Evolutionary conservation across 176 grass and related monocot genomes (phyloP), one percentile per base, ranked within the genome.

Genomic region (Poa pratensis): DNA sequence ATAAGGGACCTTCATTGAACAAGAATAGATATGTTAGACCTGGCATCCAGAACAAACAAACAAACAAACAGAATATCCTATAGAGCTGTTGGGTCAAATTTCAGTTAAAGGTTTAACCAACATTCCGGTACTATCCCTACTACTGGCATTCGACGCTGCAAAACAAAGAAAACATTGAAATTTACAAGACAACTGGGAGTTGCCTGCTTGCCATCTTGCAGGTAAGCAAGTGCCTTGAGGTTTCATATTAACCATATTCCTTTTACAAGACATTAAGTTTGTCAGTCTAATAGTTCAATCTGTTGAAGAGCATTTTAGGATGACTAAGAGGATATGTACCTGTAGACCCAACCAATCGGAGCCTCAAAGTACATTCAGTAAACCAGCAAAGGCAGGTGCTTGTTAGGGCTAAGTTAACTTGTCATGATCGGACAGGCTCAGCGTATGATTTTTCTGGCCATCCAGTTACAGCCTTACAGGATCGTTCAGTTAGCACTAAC

Each of bases 1-100:
- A 75, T 96, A 92, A 73, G 97, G 90, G 34, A 99, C 97, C 94
- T 96, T 75, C 59, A 80, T 92, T 78, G 67, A 77, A 30, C 69
- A 79, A 73, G 19, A 90, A 55, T 30, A 46, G 7, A 79, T 26
- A 48, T 0, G n/a, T 69, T 84, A 86, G 15, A 46, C 52, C 32
- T 10, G 3, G 8, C 68, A 67, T 69, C 13, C 20, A 68, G 20
- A 66, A 45, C 12, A 22, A 54, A 34, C 20, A 32, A 50, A 45
- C 8, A 22, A 54, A 32, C 11, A 32, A 32, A 65, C 40, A 73
- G 7, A 60, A 69, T 18, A 45, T 45, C 2, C 14, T 5, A 24
- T 35, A 51, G 16, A 37, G 54, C 27, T 52, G 43, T 55, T 72
- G 45, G 46, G 17, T 27, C 16, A 14, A 32, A 69, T 2, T 46